These are phyloP conservation scores for Schizochytrium sp. DNA, from an alignment of 108 stramenopile genomes.

Conservation along the genomic window DNA sequence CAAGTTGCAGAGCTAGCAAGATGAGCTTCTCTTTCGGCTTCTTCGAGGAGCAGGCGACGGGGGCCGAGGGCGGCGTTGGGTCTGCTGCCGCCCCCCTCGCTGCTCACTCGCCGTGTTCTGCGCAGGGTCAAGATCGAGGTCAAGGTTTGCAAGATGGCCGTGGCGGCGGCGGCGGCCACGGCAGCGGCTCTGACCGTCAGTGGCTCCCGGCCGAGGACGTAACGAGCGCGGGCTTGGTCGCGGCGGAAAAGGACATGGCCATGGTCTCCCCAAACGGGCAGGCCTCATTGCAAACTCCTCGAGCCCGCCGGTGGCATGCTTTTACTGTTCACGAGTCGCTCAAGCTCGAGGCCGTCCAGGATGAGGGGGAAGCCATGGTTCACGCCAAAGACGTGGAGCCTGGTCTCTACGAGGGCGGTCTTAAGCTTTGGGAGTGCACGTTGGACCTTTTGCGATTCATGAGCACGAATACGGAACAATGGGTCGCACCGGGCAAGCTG, in stretches of 20 bases:
- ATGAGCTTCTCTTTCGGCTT: not conserved
- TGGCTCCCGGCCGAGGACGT: not conserved
- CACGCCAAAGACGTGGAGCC: not conserved
- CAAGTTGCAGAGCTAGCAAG: too few species aligned
- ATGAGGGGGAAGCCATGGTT: not conserved
- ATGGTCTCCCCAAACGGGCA: not conserved
- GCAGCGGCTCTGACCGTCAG: not conserved
- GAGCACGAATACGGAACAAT: not conserved
- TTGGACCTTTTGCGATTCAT: not conserved
- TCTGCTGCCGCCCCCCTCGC: too few species aligned
- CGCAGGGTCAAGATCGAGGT: too few species aligned
- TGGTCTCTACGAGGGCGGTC: not conserved
- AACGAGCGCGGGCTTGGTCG: not conserved
- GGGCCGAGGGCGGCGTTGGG: too few species aligned
- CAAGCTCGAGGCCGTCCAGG: not conserved
- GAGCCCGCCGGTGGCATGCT: not conserved
- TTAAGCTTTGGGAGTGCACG: slow-evolving; percentile 6
- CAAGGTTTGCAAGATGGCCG: too few species aligned
- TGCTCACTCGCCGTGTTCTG: too few species aligned
- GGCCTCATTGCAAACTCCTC: too few species aligned
- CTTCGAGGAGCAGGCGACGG: not conserved
- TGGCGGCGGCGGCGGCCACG: too few species aligned
- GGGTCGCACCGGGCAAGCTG: not conserved
- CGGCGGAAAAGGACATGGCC: not conserved
- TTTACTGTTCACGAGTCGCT: not conserved